Conservation (phyloP, 2,329 filamentous ascomycete genomes). For the Metarhizium sp. region DNA sequence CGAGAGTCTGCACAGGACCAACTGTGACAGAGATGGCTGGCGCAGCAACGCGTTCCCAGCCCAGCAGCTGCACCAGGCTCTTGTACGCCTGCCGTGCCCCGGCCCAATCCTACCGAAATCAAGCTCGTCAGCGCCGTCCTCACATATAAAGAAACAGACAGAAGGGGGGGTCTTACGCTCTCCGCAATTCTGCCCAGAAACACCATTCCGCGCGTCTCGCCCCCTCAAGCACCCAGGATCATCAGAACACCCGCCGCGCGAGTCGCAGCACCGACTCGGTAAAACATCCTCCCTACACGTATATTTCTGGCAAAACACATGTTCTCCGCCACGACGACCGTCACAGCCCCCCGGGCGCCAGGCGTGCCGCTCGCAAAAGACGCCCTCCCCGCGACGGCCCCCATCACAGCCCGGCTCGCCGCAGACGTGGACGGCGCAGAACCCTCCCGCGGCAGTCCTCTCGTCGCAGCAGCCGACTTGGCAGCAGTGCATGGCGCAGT, state of each 20-base stretch:
- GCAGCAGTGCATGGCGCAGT: background rate
- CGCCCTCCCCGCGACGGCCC: background rate
- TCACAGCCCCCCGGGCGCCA: background rate
- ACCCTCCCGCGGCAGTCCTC: background rate
- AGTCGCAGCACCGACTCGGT: background rate
- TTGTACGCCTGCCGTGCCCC: background rate
- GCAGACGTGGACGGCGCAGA: background rate
- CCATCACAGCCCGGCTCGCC: background rate
- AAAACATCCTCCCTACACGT: background rate
- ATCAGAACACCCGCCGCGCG: no score
- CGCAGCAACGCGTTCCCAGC: background rate
- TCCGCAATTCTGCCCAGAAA: no score
- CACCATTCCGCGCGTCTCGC: background rate
- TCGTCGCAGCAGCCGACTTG: background rate
- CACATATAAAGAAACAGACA: background rate
- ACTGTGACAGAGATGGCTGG: background rate
- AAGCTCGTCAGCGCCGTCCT: background rate
- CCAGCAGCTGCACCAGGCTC: background rate
- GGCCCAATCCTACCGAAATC: background rate
- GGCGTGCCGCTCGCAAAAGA: background rate
- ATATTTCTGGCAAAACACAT: no score
- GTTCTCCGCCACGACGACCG: background rate
- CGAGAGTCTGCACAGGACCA: background rate
- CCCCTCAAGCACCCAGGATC: background rate
- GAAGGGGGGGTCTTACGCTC: no score